phyloP scores from a whole-genome alignment of 2,329 filamentous ascomycete genomes.

The Lojkania enalia region DNA sequence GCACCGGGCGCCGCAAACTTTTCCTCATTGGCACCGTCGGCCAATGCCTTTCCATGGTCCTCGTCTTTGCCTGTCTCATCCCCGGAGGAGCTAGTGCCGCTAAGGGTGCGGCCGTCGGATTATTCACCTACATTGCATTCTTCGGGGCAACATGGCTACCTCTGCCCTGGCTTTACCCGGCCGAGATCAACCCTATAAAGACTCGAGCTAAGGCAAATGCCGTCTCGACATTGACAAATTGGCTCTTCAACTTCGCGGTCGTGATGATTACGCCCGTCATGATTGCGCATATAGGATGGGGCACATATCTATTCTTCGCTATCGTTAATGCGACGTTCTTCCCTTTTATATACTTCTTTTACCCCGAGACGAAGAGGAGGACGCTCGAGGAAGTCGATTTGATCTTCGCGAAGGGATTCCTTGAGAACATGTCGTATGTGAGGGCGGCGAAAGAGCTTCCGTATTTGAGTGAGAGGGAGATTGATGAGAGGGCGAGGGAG shows the following conservation, averaged over 20 bases:
- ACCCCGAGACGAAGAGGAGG: constrained; percentile 58
- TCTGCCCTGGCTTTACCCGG: constrained; percentile 61
- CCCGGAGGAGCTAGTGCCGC: constrained; percentile 42
- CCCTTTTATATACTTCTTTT: constrained; percentile 59
- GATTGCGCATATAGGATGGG: constrained; percentile 43
- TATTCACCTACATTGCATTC: constrained; percentile 71
- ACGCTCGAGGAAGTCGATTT: constrained; percentile 58
- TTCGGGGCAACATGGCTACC: constrained; percentile 69
- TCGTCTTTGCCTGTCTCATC: constrained; percentile 48
- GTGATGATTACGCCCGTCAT: constrained; percentile 45
- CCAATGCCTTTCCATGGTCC: constrained; percentile 59
- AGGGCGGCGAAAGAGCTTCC: constrained; percentile 60
- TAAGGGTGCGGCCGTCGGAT: constrained; percentile 59
- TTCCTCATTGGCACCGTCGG: constrained; percentile 52
- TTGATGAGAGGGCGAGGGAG: constrained; percentile 51
- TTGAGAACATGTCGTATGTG: constrained; percentile 63
- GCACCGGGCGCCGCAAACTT: constrained; percentile 55
- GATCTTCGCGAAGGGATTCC: constrained; percentile 51
- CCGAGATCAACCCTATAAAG: constrained; percentile 59
- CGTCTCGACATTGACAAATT: constrained; percentile 58
- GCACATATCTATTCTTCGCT: constrained; percentile 54
- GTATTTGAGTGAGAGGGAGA: constrained; percentile 53
- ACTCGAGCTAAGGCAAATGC: constrained; percentile 61
- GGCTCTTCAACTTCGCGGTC: constrained; percentile 56
- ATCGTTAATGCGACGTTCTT: constrained; percentile 57